phyloP scores from a whole-genome alignment of 169 alveolate genomes.

The Eimeria tenella region DNA sequence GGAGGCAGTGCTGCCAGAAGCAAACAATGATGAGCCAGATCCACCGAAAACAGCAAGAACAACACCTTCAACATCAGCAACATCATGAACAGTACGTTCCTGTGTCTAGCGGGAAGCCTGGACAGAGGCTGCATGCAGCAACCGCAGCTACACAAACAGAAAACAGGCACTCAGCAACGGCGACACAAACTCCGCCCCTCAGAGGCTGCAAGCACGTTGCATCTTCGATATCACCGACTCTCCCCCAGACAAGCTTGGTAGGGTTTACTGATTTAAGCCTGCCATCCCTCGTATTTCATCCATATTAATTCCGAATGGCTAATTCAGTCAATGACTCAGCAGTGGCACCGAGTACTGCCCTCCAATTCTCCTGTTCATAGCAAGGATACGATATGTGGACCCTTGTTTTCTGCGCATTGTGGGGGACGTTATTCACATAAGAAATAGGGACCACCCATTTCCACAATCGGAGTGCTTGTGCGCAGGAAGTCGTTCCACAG shows the following conservation, averaged over 20 bases:
- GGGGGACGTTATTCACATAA: neutral
- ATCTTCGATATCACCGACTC: neutral
- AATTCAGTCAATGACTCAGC: too few relatives aligned
- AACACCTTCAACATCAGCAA: neutral
- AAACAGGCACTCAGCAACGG: neutral
- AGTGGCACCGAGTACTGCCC: too few relatives aligned
- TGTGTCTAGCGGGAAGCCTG: neutral
- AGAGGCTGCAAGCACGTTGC: neutral
- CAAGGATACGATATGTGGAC: too few relatives aligned
- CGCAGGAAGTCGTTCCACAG: neutral
- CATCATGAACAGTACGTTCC: neutral
- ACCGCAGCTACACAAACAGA: conserved; percentile 39
- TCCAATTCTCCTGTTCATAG: too few relatives aligned
- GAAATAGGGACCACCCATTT: too few relatives aligned
- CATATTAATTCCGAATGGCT: neutral
- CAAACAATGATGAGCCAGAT: conserved; percentile 7
- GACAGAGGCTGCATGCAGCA: neutral
- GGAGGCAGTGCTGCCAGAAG: neutral
- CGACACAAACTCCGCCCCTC: neutral
- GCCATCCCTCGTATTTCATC: neutral
- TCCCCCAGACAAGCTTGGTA: neutral
- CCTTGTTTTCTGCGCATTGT: neutral
- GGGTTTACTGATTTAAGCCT: neutral
- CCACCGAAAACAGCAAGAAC: neutral
- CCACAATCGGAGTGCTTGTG: too few relatives aligned